Base-by-base conservation (phyloP, 1,139 yeast genomes). In the Scheffersomyces parashehatae region DNA sequence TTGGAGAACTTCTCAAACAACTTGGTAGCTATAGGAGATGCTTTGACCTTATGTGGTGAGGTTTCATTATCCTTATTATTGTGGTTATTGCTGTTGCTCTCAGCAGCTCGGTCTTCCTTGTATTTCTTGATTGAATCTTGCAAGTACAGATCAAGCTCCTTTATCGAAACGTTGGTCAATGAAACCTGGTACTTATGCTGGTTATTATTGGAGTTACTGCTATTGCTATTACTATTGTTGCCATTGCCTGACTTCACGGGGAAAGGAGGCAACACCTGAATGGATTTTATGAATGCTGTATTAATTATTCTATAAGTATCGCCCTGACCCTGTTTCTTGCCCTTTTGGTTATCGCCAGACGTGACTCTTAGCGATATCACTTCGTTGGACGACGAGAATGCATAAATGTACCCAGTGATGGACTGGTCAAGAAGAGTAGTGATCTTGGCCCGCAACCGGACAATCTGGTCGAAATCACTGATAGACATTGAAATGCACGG, bases 361-460 rank as follows among this genome's bases (percentile, higher is more conserved):
- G 56, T 50, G 48, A 49, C 55, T 48, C 48, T 62, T 51, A 60
- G 50, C 2, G 55, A 54, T 39, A 62, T 44, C 10, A 66, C 54
- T 39, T 58, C 63, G 43, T 64, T 59, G 9, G 58, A 55, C 8
- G 64, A 48, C 4, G 70, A 80, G 59, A 77, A 83, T 7, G 89
- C 77, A 60, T 82, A 84, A 30, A 87, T 75, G 34, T 75, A 68
- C 1, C 95, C 95, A 10, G 70, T 70, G 43, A 82, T 71, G 9
- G 71, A 68, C 37, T 76, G 75, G 56, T 84, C 90, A 39, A 82
- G 67, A 9, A 77, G 67, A 38, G 87, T 85, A 6, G 79, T 77
- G 40, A 85, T 72, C 56, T 72, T 78, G 47, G 87, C 87, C 56
- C 83, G 83, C 45, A 62, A 58, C 38, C 55, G 58, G 43, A 60